Conservation (phyloP, 345 rosid genomes). For the Hypericum perforatum region DNA sequence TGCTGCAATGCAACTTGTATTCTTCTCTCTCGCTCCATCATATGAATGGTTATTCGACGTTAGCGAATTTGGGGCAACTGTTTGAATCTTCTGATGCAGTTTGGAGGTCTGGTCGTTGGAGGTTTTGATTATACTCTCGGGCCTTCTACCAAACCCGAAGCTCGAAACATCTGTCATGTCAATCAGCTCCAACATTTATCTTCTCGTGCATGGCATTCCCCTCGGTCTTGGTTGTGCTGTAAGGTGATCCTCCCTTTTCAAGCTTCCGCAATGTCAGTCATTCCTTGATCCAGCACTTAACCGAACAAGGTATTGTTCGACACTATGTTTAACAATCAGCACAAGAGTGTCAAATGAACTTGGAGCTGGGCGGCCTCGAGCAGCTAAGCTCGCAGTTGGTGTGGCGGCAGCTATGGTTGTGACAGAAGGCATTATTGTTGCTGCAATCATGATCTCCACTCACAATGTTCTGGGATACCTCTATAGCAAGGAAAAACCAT, state of each 20-base stretch:
- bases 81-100: not conserved
- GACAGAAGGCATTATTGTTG: not conserved
- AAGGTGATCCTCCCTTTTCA: not conserved
- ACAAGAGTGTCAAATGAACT: not conserved
- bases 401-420: not conserved
- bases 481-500: not conserved
- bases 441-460: not conserved
- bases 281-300: not conserved
- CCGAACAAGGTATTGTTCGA: too few relatives aligned
- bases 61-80: not conserved
- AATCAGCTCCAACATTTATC: not conserved
- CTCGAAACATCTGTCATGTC: not conserved
- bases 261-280: not conserved
- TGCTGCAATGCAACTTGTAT: not conserved
- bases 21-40: too few relatives aligned
- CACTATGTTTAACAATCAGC: not conserved
- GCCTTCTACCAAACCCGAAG: slow-evolving; percentile 1
- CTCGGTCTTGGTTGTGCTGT: not conserved
- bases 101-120: slow-evolving; percentile 4
- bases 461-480: not conserved
- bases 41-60: not conserved
- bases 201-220: not conserved
- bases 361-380: not conserved
- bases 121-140: not conserved
- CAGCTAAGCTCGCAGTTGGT: not conserved